Percentiles rank a stretch among this genome's conserved stretches.
phyloP scores from a whole-genome alignment of 1,284 basidiomycete species.

The Hymenochaete sp. region DNA sequence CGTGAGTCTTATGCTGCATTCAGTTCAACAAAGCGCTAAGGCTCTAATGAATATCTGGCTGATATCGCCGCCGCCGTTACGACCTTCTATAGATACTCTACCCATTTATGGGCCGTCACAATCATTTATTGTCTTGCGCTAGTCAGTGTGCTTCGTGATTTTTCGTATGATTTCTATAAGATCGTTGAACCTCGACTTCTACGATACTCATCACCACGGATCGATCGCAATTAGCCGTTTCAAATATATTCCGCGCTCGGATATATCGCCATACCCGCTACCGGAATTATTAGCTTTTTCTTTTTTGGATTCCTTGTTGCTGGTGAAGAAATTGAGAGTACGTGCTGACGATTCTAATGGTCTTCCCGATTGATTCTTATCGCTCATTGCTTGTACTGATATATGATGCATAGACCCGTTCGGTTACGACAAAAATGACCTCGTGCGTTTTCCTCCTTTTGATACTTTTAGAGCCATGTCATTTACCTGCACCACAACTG shows the following conservation, averaged over 20 bases:
- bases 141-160: too few species aligned
- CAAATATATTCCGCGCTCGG: conserved; percentile 53
- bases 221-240: conserved; percentile 50
- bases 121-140: conserved; percentile 47
- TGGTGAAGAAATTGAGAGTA: conserved; percentile 65
- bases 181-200: conserved; percentile 27
- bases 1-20: conserved; percentile 32
- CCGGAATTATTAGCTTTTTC: conserved; percentile 44
- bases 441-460: conserved; percentile 32
- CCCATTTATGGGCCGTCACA: conserved; percentile 59
- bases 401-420: conserved; percentile 46
- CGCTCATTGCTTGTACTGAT: too few species aligned
- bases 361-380: background rate
- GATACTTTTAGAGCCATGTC: background rate
- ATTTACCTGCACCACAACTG: too few species aligned
- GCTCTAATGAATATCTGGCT: background rate
- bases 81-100: conserved; percentile 40
- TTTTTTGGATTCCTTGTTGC: conserved; percentile 65
- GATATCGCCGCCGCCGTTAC: too few species aligned
- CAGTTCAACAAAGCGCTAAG: conserved; percentile 1
- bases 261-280: conserved; percentile 62
- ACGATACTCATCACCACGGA: background rate
- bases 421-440: conserved; percentile 62
- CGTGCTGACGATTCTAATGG: conserved; percentile 21
- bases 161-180: too few species aligned